Base-by-base conservation (phyloP, 768 basidiomycete genomes). In the Pisolithus orientalis region DNA sequence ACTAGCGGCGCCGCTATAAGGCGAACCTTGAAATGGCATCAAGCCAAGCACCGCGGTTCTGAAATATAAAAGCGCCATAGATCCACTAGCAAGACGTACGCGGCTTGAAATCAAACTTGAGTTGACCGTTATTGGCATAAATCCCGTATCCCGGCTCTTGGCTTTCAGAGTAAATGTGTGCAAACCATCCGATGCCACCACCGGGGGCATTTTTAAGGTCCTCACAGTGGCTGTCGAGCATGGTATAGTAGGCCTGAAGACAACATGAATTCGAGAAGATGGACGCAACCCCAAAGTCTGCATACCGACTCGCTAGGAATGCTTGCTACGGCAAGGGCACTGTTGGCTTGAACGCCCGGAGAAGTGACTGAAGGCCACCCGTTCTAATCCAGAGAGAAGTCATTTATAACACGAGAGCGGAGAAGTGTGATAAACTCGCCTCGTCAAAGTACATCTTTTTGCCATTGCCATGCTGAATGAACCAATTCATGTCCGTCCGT, bases 111-210 rank as follows among this genome's bases (percentile, higher is more conserved):
- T 71, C 66, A 61, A 88, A 85, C 68, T 89, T 87, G 55, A 75
- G 57, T 21, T 63, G 60, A 21, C 80, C 80, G 29, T 70, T 65
- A 0, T 39, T 57, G 32, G 75, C 67, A 59, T 84, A 84, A 47
- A 88, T 77, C 6, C 87, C 87, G 59, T 90, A 90, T 10, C 87
- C 87, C 16, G 83, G 80, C 48, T 75, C 76, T 65, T 80, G 76
- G 54, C 66, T 53, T 60, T 88, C 88, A 1, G 82, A 80, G 60
- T 88, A 89, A 50, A 89, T 82, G 62, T 90, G 88, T 27, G 84
- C 85, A 58, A 90, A 90, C 88, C 87, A 90, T 10, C 87, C 85
- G 34, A 89, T 70, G 24, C 85, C 85, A 21, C 85, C 85, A 3
- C 77, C 77, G 28, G 67, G 55, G 25, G 78, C 77, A 0, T 56